Base-by-base conservation (phyloP, 2,329 filamentous ascomycete genomes). In the Paramyrothecium sp. region DNA sequence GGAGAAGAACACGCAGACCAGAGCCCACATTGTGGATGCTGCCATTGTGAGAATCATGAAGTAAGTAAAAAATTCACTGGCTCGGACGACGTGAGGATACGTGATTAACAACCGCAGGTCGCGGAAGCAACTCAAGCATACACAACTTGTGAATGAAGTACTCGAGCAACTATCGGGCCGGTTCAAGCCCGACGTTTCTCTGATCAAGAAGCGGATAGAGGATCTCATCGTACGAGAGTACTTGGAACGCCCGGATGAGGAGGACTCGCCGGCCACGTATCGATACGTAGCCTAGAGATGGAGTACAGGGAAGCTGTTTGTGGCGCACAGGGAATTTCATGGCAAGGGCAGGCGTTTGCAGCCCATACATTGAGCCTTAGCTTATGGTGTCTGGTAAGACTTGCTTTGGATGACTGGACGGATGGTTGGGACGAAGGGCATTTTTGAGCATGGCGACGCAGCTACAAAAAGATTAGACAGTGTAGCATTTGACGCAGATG, bases 1-100 rank as follows among this genome's bases (percentile, higher is more conserved):
- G 70, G 84, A 88, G 65, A 90, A 89, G 78, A 92, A 90, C 63
- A 85, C 90, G 63, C 86, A 91, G 69, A 87, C 84, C 21, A 80
- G 90, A 61, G 83, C 82, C 49, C 87, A 89, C 68, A 83, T 89
- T 46, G 85, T 92, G 22, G 90, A 94, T 66, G 89, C 90, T 8
- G 89, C 89, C 4, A 81, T 94, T 62, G 90, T 93, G 58, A 81
- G 90, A 53, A 92, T 92, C 66, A 93, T 93, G 90, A 94, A 94
- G 89, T 92, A 83, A 51, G 87, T 83, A 16, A 38, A 38, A 16
- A 38, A n/a, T n/a, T n/a, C n/a, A n/a, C n/a, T n/a, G n/a, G n/a
- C n/a, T n/a, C n/a, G n/a, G n/a, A n/a, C n/a, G n/a, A n/a, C n/a
- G n/a, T n/a, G n/a, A n/a, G n/a, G n/a, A n/a, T n/a, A n/a, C 20